A percentile compares a stretch with the other conserved stretches of the same genome.
Evolutionary conservation across 2,329 filamentous ascomycete species (phyloP).

Genomic region (Microdochium paspali): DNA sequence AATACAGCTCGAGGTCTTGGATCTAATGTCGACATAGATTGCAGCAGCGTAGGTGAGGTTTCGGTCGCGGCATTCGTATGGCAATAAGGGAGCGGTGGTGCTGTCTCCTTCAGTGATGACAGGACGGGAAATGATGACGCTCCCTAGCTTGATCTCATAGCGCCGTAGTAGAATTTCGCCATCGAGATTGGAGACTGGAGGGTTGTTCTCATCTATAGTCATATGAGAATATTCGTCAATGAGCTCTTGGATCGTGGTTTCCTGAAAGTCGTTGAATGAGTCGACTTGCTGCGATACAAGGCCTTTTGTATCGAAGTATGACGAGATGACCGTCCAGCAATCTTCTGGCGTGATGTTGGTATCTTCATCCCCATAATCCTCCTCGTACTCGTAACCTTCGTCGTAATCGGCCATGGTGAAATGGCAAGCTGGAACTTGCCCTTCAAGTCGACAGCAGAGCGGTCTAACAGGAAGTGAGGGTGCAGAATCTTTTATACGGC

Average conservation of each 20-base stretch:
- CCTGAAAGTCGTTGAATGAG: constrained; percentile 95
- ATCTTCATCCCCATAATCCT: constrained; percentile 54
- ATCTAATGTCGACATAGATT: constrained; percentile 80
- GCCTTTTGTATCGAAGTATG: constrained; percentile 94
- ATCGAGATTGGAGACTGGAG: constrained; percentile 53
- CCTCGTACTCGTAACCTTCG: constrained; percentile 58
- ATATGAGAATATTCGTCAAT: constrained; percentile 87
- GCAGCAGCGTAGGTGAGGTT: constrained; percentile 94
- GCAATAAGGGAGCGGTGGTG: constrained; percentile 73
- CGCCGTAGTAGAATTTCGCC: constrained; percentile 79
- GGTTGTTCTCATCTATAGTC: constrained; percentile 87
- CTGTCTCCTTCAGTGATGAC: constrained; percentile 92
- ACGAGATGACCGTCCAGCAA: constrained; percentile 95
- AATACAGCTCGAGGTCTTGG: constrained; percentile 73
- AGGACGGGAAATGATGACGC: constrained; percentile 79
- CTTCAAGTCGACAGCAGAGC: no score
- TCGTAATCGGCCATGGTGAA: constrained; percentile 45
- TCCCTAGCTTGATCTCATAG: constrained; percentile 92
- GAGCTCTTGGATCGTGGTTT: constrained; percentile 87
- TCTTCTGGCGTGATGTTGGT: constrained; percentile 87
- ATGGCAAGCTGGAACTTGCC: background rate
- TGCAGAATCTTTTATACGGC: no score
- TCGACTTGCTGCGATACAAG: constrained; percentile 96
- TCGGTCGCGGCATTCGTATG: constrained; percentile 89
- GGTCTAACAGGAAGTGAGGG: no score